phyloP scores from a whole-genome alignment of 306 rosid species.

The Senna tora region DNA sequence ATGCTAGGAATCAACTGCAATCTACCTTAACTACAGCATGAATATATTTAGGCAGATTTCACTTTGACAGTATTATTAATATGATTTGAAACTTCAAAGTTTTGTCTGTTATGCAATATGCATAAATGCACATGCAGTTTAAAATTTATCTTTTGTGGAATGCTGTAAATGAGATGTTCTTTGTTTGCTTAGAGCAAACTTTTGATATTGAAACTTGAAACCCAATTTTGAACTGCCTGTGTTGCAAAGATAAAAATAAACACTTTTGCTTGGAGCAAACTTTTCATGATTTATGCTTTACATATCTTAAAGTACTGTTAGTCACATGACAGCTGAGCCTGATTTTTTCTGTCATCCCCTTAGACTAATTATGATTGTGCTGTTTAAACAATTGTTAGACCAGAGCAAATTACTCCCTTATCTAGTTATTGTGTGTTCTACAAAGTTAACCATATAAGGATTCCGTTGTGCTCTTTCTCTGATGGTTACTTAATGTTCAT shows the following conservation, averaged over 20 bases:
- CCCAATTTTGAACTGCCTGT: conserved; percentile 26
- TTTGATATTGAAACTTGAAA: too few relatives aligned
- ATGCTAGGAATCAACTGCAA: background rate
- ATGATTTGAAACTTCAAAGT: background rate
- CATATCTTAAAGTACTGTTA: background rate
- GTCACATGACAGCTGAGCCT: conserved; percentile 13
- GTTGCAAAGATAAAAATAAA: conserved; percentile 21
- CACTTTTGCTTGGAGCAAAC: background rate
- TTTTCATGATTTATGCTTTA: background rate
- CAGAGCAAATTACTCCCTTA: conserved; percentile 8
- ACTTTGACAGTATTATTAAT: background rate
- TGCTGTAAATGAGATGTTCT: background rate
- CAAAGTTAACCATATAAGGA: background rate
- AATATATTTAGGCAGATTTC: background rate
- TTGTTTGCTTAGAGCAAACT: conserved; percentile 15
- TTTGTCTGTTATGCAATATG: background rate
- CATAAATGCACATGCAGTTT: background rate
- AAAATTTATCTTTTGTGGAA: background rate
- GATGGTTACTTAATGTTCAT: background rate
- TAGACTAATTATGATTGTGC: background rate
- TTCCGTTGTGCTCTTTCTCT: conserved; percentile 1
- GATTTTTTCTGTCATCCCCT: conserved; percentile 27
- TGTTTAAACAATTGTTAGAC: conserved; percentile 15
- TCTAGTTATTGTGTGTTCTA: conserved; percentile 22
- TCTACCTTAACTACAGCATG: background rate